Conservation (phyloP, 495 filamentous ascomycete species). For the Lasiosphaeria hispida region DNA sequence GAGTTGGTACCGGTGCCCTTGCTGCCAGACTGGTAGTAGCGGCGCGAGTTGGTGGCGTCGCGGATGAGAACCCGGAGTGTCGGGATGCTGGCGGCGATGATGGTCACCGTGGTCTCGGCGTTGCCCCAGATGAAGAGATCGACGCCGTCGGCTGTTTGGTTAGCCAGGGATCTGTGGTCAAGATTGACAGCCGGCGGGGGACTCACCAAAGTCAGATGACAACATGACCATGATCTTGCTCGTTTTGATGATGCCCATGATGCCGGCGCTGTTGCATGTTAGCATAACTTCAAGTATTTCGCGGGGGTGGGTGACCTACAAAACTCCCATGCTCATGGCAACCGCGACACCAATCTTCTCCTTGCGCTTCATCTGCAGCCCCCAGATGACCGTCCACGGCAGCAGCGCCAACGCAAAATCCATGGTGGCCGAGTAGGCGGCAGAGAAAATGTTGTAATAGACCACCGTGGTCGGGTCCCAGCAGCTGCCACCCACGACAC, state of each 20-base stretch:
- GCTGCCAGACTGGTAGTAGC: slow-evolving; percentile 1
- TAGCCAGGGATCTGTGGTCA: not conserved
- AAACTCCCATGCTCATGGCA: slow-evolving; percentile 38
- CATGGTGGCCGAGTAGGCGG: slow-evolving; percentile 28
- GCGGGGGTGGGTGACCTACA: too few relatives aligned
- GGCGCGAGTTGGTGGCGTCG: slow-evolving; percentile 10
- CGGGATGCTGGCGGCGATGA: slow-evolving; percentile 32
- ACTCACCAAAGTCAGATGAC: slow-evolving; percentile 5
- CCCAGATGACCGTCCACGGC: slow-evolving; percentile 36
- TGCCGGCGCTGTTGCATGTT: slow-evolving; percentile 20
- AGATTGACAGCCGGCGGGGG: too few relatives aligned
- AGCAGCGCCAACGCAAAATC: slow-evolving; percentile 35
- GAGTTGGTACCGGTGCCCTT: too few relatives aligned
- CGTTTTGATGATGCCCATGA: slow-evolving; percentile 28
- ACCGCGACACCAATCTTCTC: slow-evolving; percentile 39
- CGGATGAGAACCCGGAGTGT: slow-evolving; percentile 27
- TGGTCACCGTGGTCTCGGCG: slow-evolving; percentile 28
- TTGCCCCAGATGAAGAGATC: slow-evolving; percentile 24
- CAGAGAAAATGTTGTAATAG: slow-evolving; percentile 20
- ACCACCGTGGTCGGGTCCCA: slow-evolving; percentile 26
- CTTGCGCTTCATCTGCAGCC: slow-evolving; percentile 33
- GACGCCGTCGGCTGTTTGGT: slow-evolving; percentile 11
- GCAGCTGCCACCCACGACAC: slow-evolving; percentile 26
- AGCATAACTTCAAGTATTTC: not conserved
- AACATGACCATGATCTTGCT: slow-evolving; percentile 16